Base-by-base conservation (phyloP, 2,329 filamentous ascomycete species). In the Pseudogymnoascus sp. region DNA sequence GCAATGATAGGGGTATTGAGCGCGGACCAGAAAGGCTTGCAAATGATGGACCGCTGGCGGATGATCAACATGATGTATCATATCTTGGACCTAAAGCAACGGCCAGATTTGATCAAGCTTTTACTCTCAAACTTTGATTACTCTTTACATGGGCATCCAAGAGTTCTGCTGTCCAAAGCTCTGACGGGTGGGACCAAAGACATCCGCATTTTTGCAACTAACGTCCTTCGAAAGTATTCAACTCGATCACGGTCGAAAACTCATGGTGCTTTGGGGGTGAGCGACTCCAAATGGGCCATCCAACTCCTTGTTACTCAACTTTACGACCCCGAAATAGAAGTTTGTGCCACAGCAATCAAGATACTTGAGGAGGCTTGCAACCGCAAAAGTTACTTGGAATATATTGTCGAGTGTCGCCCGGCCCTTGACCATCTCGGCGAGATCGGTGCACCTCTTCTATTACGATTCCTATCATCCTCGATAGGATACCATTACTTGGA, bases 51-150 rank as follows among this genome's bases (percentile, higher is more conserved):
- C 74, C 83, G 91, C 69, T 97, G 95, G 93, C 91, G 92, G 69
- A 96, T 99, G 82, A 93, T 97, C 77, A 97, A 97, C 75, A 99
- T 99, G 91, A 96, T 97, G 82, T 99, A 99, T 73, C 95, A 97
- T 75, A 96, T 99, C 65, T 84, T 97, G 64, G 93, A 97, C 72
- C 81, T 96, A 49, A 91, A 90, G 69, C 89, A 95, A 74, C 88
- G 95, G 2, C 91, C 93, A 53, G 95, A 99, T 73, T 80, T 99
- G 64, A 91, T 97, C 73, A 91, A 93, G 72, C 82, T 93, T 8
- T 82, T 99, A 34, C 82, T 99, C 7, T 88, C 89, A 59, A 95
- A 93, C 71, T 93, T 99, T 76, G 93, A 99, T 76, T 99, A 96
- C 73, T 89, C 87, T 18, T 79, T 96, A 23, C 87, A 89, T 66